Evolutionary conservation across 192 early-diverging fungal genomes (phyloP).

Genomic region (Coemansia sp.): DNA sequence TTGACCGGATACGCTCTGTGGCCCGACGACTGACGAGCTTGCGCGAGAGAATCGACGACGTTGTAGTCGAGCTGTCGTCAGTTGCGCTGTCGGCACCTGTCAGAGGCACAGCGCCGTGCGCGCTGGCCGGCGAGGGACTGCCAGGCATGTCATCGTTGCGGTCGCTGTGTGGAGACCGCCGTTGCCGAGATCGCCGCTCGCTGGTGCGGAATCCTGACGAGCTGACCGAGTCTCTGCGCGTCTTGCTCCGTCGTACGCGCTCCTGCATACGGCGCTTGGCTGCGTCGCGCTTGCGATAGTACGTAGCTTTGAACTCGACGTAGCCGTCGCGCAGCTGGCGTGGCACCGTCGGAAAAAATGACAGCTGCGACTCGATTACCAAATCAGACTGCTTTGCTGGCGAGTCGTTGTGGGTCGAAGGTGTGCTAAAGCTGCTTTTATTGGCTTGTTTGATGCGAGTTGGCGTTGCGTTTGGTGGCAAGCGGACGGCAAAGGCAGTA

Average conservation of each 20-base stretch:
- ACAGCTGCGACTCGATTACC: constrained; percentile 41
- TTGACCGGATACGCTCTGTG: constrained; percentile 25
- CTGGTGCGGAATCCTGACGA: constrained; percentile 20
- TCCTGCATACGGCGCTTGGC: constrained; percentile 50
- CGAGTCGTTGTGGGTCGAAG: background rate
- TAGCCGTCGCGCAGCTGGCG: constrained; percentile 53
- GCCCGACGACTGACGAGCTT: constrained; percentile 6
- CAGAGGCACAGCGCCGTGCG: background rate
- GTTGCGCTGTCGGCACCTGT: constrained; percentile 46
- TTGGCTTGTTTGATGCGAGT: background rate
- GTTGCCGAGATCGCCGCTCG: constrained; percentile 36
- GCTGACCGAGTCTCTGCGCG: constrained; percentile 24
- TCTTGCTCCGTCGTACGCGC: constrained; percentile 32
- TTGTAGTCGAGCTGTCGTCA: constrained; percentile 50
- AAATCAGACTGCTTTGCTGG: background rate
- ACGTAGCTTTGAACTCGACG: constrained; percentile 49
- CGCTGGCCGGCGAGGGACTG: background rate
- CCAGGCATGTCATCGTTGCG: background rate
- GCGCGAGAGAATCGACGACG: constrained; percentile 30
- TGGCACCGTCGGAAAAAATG: constrained; percentile 55
- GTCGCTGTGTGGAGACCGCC: constrained; percentile 18
- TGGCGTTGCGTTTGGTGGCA: background rate
- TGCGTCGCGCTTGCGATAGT: constrained; percentile 52
- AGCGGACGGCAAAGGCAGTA: background rate
- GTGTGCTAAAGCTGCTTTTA: background rate